Base-by-base conservation (phyloP, 148 eudicot genomes). In the Amaranthus cruentus region DNA sequence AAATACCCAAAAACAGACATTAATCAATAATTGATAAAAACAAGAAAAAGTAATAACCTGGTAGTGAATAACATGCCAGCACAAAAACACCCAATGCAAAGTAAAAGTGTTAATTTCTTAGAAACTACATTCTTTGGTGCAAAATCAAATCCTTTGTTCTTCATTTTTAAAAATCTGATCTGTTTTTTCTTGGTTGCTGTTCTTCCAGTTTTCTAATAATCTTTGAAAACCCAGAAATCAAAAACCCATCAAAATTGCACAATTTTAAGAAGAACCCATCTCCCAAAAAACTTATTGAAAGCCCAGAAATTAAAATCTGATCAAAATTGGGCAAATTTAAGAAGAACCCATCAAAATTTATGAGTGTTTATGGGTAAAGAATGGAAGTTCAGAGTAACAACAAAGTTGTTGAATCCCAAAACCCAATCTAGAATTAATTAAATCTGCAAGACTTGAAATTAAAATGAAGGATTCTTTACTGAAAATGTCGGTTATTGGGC, bases 31-130 rank as follows among this genome's bases (percentile, higher is more conserved):
- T 44, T 8, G 58, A 76, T 55, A 48, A 62, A 43, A 59, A 53
- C 52, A 47, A 4, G 47, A 66, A n/a, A 54, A 54, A 69, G 69
- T 62, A 42, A 38, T 46, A 77, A 89, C 96, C 87, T 89, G 88
- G 81, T 90, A 10, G 93, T 90, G 82, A 90, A 92, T 83, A 92
- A 85, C 93, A 86, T 88, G 55, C 96, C 96, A 73, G 81, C 84
- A 75, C 88, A 92, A 76, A 92, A 92, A 81, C 93, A 92, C n/a
- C 96, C 89, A 78, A 87, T 70, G 78, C 98, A 92, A 13, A 90
- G 81, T 68, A 92, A 55, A 77, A 92, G 21, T 57, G 91, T 77
- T 77, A 79, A 81, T 77, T 87, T 92, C 76, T 86, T 62, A 8
- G 96, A 79, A 58, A 86, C 65, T 42, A 83, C 62, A 72, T 63